Percentiles rank a stretch among this genome's conserved stretches.
phyloP scores from a whole-genome alignment of 768 basidiomycete genomes.

The Mycena vitilis region DNA sequence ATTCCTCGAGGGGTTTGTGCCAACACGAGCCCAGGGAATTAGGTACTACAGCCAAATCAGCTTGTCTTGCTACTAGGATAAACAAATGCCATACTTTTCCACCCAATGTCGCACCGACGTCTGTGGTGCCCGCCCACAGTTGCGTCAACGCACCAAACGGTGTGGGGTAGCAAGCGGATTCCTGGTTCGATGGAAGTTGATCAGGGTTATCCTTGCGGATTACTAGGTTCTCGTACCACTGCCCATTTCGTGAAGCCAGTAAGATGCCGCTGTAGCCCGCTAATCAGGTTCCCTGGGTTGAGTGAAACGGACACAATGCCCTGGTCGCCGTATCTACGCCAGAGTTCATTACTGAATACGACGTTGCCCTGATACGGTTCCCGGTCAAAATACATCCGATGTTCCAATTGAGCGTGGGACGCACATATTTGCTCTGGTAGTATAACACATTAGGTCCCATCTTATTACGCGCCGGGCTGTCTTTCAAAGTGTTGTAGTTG shows the following conservation, averaged over 20 bases:
- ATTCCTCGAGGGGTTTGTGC: constrained; percentile 35
- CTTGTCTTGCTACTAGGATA: too few relatives aligned
- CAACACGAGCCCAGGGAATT: constrained; percentile 56
- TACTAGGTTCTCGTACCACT: constrained; percentile 5
- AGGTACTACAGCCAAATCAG: constrained; percentile 48
- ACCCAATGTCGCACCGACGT: constrained; percentile 52
- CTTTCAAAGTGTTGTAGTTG: constrained; percentile 40
- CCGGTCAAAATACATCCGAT: too few relatives aligned
- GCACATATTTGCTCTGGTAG: constrained; percentile 38
- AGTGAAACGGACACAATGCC: constrained; percentile 55
- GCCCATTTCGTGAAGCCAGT: not conserved
- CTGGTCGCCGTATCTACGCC: constrained; percentile 53
- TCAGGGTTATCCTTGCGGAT: not conserved
- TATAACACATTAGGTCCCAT: constrained; percentile 24
- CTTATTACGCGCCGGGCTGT: constrained; percentile 38
- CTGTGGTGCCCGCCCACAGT: constrained; percentile 60
- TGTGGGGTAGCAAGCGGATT: constrained; percentile 42
- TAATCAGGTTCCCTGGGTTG: constrained; percentile 51
- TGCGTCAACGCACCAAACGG: constrained; percentile 60
- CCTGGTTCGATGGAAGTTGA: not conserved
- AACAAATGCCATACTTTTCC: constrained; percentile 52
- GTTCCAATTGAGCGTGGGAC: too few relatives aligned
- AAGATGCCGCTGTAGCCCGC: constrained; percentile 26
- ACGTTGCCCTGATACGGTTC: constrained; percentile 63
- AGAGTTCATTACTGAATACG: constrained; percentile 56